Base-by-base conservation (phyloP, 768 basidiomycete genomes). In the Pluteus cervinus region DNA sequence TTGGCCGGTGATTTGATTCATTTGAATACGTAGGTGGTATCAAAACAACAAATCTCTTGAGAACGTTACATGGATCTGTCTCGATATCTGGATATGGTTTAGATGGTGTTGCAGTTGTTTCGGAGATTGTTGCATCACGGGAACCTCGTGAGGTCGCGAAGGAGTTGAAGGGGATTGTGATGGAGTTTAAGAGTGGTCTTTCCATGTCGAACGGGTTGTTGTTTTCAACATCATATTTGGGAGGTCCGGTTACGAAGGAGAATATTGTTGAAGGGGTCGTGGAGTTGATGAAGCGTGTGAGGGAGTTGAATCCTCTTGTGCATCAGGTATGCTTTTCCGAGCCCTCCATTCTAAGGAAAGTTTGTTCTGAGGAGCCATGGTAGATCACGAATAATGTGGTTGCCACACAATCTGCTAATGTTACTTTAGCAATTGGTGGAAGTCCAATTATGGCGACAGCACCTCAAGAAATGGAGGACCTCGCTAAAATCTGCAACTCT, bases 371-470 rank as follows among this genome's bases (percentile, higher is more conserved):
- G 14, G 1, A 11, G 7, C 25, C 21, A 1, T 45, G 29, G 4
- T 38, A 92, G 88, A 91, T 94, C 42, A 93, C 91, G 4, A 90
- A 94, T 51, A 79, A 69, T 14, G 91, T 96, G 11, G 89, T 90
- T 21, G 76, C 81, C 14, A 92, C 81, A 14, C 91, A 93, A 62
- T 87, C 84, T 4, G 90, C 91, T 15, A 96, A 94, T 53, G 73
- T 85, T 2, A 94, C 91, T 2, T 70, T 97, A 5, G 88, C 90
- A 0, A 51, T 96, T 4, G 85, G 86, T 12, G 90, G 80, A 10
- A 91, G 87, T 42, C 93, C 93, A 0, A 92, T 97, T 53, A 97
- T 97, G 93, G 86, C 92, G 3, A 82, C 86, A 14, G 78, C 82
- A 16, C 71, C 81, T 1, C 67, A 73, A 41, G 93, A 97, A 54